A percentile compares a stretch with the other conserved stretches of the same genome.
phyloP scores from a whole-genome alignment of 208 protist species.

The Wallacemonas collosoma region DNA sequence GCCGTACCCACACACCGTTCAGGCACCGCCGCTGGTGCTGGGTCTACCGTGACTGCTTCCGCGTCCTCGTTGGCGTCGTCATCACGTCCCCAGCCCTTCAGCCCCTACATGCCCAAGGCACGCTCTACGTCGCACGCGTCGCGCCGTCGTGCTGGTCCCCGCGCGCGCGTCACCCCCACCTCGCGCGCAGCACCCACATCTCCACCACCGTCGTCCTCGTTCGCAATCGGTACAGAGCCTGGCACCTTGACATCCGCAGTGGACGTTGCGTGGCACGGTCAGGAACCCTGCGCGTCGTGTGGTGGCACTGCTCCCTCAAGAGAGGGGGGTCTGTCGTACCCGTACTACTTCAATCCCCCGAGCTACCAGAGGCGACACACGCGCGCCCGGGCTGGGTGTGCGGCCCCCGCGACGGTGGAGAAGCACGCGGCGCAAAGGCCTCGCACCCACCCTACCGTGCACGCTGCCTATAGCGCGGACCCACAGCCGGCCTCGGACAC shows the following conservation, averaged over 20 bases:
- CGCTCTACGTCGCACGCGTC: not conserved
- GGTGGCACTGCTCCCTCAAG: not conserved
- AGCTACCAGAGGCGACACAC: not conserved
- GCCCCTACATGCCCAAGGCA: conserved; percentile 4
- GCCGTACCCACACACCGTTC: too few relatives aligned
- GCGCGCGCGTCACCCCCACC: not conserved
- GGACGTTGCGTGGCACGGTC: not conserved
- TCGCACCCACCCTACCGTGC: too few relatives aligned
- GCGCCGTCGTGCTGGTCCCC: not conserved
- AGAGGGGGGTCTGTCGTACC: not conserved
- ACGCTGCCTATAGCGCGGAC: not conserved
- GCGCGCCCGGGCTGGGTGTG: not conserved
- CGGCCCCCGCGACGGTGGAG: not conserved
- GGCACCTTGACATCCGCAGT: too few relatives aligned
- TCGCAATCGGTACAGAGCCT: not conserved
- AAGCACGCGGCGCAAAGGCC: not conserved
- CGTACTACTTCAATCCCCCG: conserved; percentile 13
- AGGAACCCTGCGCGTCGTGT: not conserved
- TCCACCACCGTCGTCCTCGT: not conserved
- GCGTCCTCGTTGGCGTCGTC: not conserved
- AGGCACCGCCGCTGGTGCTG: too few relatives aligned
- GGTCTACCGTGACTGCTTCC: not conserved
- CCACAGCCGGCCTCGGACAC: not conserved
- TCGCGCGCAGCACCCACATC: not conserved
- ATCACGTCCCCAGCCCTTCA: not conserved